Percentiles rank a stretch among this genome's conserved stretches.
phyloP scores from a whole-genome alignment of 176 grass and related monocot genomes.

The Ensete glaucum region DNA sequence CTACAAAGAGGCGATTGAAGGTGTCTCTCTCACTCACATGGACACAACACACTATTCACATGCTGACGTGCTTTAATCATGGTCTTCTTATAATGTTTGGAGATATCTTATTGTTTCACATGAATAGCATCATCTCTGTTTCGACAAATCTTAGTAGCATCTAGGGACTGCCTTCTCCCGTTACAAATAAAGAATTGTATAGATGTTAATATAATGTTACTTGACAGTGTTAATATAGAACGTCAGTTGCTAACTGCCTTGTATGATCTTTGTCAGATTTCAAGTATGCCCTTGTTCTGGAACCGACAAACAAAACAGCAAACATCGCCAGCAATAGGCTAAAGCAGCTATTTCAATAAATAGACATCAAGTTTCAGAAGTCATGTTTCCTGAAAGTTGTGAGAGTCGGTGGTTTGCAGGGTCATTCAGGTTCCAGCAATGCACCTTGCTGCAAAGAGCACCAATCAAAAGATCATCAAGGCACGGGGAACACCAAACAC shows the following conservation, averaged over 20 bases:
- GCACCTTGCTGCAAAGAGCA: too few relatives aligned
- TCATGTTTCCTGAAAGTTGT: not conserved
- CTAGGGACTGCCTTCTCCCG: too few relatives aligned
- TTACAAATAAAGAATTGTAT: too few relatives aligned
- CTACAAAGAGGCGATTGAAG: constrained; percentile 83
- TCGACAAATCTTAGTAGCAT: too few relatives aligned
- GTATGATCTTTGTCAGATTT: constrained; percentile 48
- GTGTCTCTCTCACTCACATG: constrained; percentile 27
- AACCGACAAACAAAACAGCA: constrained; percentile 92
- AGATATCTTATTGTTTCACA: too few relatives aligned
- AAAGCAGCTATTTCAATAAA: constrained; percentile 80
- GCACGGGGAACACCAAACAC: not conserved
- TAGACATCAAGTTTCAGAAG: not conserved
- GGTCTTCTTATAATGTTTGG: too few relatives aligned
- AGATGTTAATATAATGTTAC: too few relatives aligned
- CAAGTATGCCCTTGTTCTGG: constrained; percentile 80
- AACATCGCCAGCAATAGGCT: constrained; percentile 54
- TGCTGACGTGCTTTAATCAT: not conserved
- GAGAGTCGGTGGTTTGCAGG: not conserved
- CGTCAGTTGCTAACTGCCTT: too few relatives aligned
- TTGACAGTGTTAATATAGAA: too few relatives aligned
- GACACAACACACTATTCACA: not conserved
- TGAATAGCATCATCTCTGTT: too few relatives aligned
- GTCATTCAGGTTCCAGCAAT: not conserved
- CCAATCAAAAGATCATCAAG: not conserved